Base-by-base conservation (phyloP, 1,284 basidiomycete genomes). In the Vanrija sp. region DNA sequence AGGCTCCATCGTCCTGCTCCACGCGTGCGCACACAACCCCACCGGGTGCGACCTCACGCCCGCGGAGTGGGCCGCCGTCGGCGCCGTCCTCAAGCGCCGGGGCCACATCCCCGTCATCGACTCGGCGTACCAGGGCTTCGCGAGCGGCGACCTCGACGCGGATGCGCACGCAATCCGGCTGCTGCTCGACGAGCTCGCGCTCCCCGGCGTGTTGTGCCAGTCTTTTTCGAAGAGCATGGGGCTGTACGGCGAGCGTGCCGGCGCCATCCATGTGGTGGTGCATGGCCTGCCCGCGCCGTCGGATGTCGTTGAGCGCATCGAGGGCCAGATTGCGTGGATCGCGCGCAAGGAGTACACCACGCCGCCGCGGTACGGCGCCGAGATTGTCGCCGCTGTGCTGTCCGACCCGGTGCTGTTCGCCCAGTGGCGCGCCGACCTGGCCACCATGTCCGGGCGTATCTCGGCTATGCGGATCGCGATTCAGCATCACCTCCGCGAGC, bases 211-310 rank as follows among this genome's bases (percentile, higher is more conserved):
- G 9, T 52, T 61, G 29, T 54, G 52, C 42, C 80, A 95, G 87
- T 91, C 88, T 73, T 96, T 94, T 77, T 91, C 93, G 38, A 96
- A 97, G 83, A 96, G 96, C 69, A 91, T 92, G 10, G 94, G 94
- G 7, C 72, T 28, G 28, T 28, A 28, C 28, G 28, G 28, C 7
- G 28, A 28, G 10, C 28, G 28, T 10, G 28, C 28, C 3, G 28
- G 28, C 28, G 28, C 28, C 3, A 28, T 28, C 28, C 28, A 28
- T 6, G 28, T 28, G 7, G 97, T 73, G 97, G 97, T 72, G 88
- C 91, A 49, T 89, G 94, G 77, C 88, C 92, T 34, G 83, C 91
- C 52, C 91, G 92, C 21, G 89, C 88, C 38, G 78, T 96, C 66
- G 89, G 92, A 74, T 73, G 94, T 49, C 82, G 93, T 38, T 79